These are phyloP conservation scores for Lepidium sativum DNA, from an alignment of 345 rosid genomes.

Conservation along the genomic window DNA sequence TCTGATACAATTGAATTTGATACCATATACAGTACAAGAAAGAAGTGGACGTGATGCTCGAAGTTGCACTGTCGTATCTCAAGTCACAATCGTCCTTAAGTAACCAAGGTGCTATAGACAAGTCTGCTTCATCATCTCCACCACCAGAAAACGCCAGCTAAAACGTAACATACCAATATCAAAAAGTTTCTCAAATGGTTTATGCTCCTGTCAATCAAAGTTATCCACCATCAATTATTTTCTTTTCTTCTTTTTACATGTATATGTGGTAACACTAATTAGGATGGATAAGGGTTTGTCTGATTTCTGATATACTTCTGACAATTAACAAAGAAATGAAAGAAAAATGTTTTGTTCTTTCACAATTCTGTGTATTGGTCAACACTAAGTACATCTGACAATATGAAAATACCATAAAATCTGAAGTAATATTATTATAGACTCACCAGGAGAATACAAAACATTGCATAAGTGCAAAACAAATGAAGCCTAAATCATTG, in stretches of 20 bases:
- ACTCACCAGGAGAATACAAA: not conserved
- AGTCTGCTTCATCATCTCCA: constrained; percentile 10
- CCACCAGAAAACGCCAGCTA: constrained; percentile 17
- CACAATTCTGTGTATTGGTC: not conserved
- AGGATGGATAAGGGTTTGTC: constrained; percentile 5
- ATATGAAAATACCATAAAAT: not conserved
- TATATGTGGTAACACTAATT: constrained; percentile 1
- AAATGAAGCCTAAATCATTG: not conserved
- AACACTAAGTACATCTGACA: not conserved
- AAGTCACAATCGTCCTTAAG: constrained; percentile 26
- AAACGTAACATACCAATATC: not conserved
- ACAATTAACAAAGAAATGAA: constrained; percentile 3
- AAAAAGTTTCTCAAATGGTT: not conserved
- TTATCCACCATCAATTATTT: not conserved
- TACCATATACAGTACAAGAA: constrained; percentile 57
- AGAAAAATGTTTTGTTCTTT: not conserved
- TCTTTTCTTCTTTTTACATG: not conserved
- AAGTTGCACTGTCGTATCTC: constrained; percentile 35
- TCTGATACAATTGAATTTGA: constrained; percentile 1
- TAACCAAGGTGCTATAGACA: not conserved
- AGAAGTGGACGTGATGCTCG: constrained; percentile 70
- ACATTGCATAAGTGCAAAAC: constrained; percentile 4
- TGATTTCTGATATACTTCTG: not conserved
- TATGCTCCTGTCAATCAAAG: not conserved
- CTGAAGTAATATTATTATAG: constrained; percentile 1